These are phyloP conservation scores for Pisolithus thermaeus DNA, from an alignment of 1,284 basidiomycete species.

Conservation along the genomic window DNA sequence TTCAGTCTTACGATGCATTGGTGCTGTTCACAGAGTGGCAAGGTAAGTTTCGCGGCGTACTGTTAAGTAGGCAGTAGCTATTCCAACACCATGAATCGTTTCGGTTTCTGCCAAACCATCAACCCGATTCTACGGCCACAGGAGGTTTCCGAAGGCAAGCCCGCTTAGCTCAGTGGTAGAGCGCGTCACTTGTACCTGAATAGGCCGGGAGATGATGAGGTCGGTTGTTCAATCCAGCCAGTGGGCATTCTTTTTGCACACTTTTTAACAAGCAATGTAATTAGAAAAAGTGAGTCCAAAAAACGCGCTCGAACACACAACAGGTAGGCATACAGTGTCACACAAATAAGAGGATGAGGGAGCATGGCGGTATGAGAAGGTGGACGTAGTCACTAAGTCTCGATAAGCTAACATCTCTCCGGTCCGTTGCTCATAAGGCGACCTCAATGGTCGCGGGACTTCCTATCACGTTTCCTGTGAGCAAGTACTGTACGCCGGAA, in stretches of 20 bases:
- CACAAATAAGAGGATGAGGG: not conserved
- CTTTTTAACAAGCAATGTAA: not conserved
- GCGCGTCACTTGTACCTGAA: conserved; percentile 46
- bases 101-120: not conserved
- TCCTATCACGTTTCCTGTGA: conserved; percentile 38
- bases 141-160: conserved; percentile 17
- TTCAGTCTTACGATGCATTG: too few relatives aligned
- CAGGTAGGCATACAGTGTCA: not conserved
- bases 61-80: too few relatives aligned
- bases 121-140: not conserved
- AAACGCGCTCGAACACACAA: not conserved
- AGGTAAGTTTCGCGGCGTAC: not conserved
- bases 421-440: conserved; percentile 8
- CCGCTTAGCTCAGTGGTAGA: conserved; percentile 58
- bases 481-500: not conserved
- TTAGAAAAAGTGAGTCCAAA: not conserved
- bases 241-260: conserved; percentile 31
- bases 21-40: too few relatives aligned
- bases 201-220: conserved; percentile 36
- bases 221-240: conserved; percentile 54
- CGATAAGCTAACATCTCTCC: not conserved
- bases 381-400: not conserved
- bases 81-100: not conserved
- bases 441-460: conserved; percentile 77
- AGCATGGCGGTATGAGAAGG: not conserved